Conservation (phyloP, 345 rosid genomes). For the Brassica carinata region DNA sequence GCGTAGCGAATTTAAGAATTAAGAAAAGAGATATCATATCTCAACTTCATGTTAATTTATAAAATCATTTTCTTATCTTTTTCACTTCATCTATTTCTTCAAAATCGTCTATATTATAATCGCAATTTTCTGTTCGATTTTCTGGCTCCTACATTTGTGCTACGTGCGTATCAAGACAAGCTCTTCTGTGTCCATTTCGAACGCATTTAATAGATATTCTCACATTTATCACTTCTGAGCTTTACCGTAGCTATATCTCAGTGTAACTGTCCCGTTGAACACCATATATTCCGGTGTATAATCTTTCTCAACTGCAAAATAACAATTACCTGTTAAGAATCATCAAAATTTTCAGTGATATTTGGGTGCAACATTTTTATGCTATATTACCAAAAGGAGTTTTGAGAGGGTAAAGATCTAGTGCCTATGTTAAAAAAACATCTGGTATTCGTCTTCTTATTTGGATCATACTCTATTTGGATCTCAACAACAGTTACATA, state of each 20-base stretch:
- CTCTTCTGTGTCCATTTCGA: neutral
- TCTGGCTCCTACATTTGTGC: neutral
- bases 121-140: no score
- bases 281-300: constrained; percentile 34
- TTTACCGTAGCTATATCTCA: constrained; percentile 46
- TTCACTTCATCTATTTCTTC: no score
- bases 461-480: neutral
- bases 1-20: no score
- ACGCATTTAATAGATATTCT: neutral
- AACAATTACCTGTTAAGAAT: neutral
- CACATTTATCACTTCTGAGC: constrained; percentile 43
- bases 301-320: neutral
- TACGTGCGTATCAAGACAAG: neutral
- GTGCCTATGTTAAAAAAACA: neutral
- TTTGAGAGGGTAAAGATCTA: neutral
- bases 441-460: neutral
- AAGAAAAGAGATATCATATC: no score
- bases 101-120: no score
- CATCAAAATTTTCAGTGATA: neutral
- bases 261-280: constrained; percentile 68
- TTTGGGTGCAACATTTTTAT: neutral
- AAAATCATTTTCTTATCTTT: no score
- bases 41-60: no score
- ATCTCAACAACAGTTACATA: constrained; percentile 10
- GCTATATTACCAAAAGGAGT: neutral